A percentile compares a stretch with the other conserved stretches of the same genome.
Conservation (phyloP, 1,284 basidiomycete species). For the Psilocybe mexicana region DNA sequence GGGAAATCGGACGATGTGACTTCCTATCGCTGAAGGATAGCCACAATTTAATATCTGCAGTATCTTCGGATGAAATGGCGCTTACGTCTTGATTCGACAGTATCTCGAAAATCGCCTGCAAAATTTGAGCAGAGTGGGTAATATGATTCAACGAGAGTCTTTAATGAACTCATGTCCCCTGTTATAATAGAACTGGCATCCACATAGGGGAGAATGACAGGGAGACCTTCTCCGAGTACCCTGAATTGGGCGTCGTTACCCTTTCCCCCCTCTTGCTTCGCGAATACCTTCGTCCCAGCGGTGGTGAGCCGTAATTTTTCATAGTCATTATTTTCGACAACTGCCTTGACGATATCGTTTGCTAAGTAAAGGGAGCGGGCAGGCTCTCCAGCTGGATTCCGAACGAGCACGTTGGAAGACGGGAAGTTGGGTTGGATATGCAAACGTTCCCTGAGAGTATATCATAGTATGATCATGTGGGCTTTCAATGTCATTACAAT, state of each 20-base stretch:
- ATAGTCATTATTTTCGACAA: slow-evolving; percentile 86
- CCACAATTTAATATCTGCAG: neutral
- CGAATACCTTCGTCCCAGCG: slow-evolving; percentile 86
- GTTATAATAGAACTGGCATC: slow-evolving; percentile 63
- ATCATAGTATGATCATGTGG: neutral
- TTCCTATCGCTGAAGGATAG: slow-evolving; percentile 56
- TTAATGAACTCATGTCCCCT: slow-evolving; percentile 62
- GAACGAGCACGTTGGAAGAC: slow-evolving; percentile 76
- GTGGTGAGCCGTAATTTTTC: slow-evolving; percentile 85
- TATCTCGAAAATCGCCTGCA: slow-evolving; percentile 53
- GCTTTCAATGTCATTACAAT: neutral
- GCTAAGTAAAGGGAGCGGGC: slow-evolving; percentile 89
- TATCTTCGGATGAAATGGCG: slow-evolving; percentile 8
- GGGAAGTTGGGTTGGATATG: slow-evolving; percentile 78
- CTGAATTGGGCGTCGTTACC: slow-evolving; percentile 66
- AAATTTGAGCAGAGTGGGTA: slow-evolving; percentile 78
- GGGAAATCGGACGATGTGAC: slow-evolving; percentile 71
- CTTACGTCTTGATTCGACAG: slow-evolving; percentile 54
- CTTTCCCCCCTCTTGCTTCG: slow-evolving; percentile 64
- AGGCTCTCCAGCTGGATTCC: slow-evolving; percentile 81
- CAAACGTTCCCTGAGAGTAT: slow-evolving; percentile 62
- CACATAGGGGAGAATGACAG: slow-evolving; percentile 81
- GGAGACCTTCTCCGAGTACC: slow-evolving; percentile 84
- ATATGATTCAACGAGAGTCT: slow-evolving; percentile 68
- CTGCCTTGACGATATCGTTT: slow-evolving; percentile 79